phyloP scores from a whole-genome alignment of 2,329 filamentous ascomycete genomes.

The Westerdykella aurantiaca region DNA sequence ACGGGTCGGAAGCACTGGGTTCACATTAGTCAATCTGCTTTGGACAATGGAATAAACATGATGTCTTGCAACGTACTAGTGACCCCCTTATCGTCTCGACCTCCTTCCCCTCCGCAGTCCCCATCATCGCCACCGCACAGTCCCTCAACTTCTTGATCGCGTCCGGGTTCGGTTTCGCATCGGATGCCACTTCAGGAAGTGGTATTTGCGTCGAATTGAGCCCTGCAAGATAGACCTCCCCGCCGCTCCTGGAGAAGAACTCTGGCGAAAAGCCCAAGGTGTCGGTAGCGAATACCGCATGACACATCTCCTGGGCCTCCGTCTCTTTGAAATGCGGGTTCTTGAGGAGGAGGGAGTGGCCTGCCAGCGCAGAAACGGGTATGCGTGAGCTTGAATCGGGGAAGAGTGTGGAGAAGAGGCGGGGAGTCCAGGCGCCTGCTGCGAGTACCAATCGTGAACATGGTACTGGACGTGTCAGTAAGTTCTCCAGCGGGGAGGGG shows the following conservation, averaged over 20 bases:
- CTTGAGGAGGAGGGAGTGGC: slow-evolving; percentile 64
- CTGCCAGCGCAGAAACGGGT: slow-evolving; percentile 58
- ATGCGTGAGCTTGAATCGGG: slow-evolving; percentile 49
- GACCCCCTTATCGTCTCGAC: slow-evolving; percentile 59
- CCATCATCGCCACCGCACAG: slow-evolving; percentile 48
- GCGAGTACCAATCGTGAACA: slow-evolving; percentile 62
- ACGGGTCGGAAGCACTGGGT: slow-evolving; percentile 63
- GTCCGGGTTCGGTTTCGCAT: slow-evolving; percentile 43
- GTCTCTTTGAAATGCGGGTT: slow-evolving; percentile 50
- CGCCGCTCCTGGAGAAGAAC: slow-evolving; percentile 60
- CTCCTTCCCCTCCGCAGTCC: slow-evolving; percentile 43
- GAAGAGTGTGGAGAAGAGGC: slow-evolving; percentile 62
- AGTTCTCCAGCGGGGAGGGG: neutral
- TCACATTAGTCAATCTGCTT: slow-evolving; percentile 4
- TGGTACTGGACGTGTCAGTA: slow-evolving; percentile 42
- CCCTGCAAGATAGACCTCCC: slow-evolving; percentile 68
- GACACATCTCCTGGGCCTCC: slow-evolving; percentile 48
- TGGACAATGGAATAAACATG: neutral
- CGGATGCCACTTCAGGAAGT: slow-evolving; percentile 53
- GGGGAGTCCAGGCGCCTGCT: slow-evolving; percentile 65
- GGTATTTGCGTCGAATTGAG: slow-evolving; percentile 58
- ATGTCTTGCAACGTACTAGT: slow-evolving; percentile 38
- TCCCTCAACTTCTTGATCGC: slow-evolving; percentile 48
- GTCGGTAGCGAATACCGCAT: slow-evolving; percentile 63
- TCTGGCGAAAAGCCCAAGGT: slow-evolving; percentile 60